Evolutionary conservation across 208 protist genomes (phyloP), one percentile per base, ranked within the genome.

Genomic region (Acanthamoeba triangularis): DNA sequence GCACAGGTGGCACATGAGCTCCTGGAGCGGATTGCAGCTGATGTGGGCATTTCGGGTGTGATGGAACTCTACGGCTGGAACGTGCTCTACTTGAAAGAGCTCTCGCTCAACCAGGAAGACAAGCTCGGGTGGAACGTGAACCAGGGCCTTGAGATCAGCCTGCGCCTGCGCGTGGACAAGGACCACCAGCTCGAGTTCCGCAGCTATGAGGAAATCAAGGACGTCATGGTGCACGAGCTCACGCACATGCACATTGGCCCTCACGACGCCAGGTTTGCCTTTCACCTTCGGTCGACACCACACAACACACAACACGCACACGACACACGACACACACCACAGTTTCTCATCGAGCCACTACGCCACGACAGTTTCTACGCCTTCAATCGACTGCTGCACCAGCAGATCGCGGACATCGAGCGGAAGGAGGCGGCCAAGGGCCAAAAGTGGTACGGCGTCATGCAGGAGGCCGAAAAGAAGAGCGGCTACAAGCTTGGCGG

Each of bases 81-180:
- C 44, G 78, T 87, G 33, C 37, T 59, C 47, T 87, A 87, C 44
- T 52, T 87, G 16, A 87, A 87, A 11, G 78, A 87, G 44, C 78
- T 87, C 33, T 61, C 44, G 28, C 47, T 87, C 44, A 59, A 87
- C 44, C 78, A 87, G 44, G 78, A 87, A 6, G 78, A 87, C 78
- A 87, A 87, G 47, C 78, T 87, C 47, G 78, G 78, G 28, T 87
- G 78, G 78, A 87, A 87, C 47, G 78, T 87, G 41, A 87, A 87
- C 37, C 47, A 87, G 25, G 78, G 78, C 41, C 47, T 87, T 5
- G 78, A 87, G 30, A 87, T 87, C 47, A 87, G 78, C 30, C 47
- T 87, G 78, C 37, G 78, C 11, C 41, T 87, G 44, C 5, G 78
- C 1, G 78, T 87, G 33, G 78, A 87, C 78, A 37, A 52, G 16